These are phyloP conservation scores for Alternaria arborescens DNA, from an alignment of 2,329 filamentous ascomycete genomes.

Conservation along the genomic window DNA sequence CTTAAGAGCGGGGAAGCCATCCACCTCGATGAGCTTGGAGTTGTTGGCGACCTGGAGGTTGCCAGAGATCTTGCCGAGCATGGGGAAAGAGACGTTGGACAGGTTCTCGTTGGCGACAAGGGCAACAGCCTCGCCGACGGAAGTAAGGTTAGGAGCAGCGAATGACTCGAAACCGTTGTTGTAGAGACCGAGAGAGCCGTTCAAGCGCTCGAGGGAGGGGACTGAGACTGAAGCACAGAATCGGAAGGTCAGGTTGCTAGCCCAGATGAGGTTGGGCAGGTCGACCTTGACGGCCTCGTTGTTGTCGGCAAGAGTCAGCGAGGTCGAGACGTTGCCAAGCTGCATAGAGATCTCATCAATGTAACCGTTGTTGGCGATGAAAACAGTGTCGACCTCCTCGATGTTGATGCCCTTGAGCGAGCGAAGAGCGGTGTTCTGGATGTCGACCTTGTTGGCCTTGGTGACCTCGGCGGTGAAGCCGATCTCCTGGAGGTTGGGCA, in stretches of 20 bases:
- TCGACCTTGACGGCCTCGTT: constrained; percentile 73
- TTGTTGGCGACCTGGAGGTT: constrained; percentile 92
- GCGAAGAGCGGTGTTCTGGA: constrained; percentile 86
- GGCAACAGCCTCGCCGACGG: constrained; percentile 66
- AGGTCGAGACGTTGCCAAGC: constrained; percentile 76
- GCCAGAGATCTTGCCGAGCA: constrained; percentile 74
- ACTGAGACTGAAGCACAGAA: constrained; percentile 79
- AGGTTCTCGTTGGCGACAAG: constrained; percentile 66
- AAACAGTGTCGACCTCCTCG: constrained; percentile 72
- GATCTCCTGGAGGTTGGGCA: constrained; percentile 69
- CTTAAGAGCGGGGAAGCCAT: constrained; percentile 73
- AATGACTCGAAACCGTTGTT: constrained; percentile 74
- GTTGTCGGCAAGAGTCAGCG: constrained; percentile 82
- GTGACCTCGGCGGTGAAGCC: constrained; percentile 71
- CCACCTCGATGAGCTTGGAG: constrained; percentile 72
- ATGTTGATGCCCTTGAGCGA: constrained; percentile 84
- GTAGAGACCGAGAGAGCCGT: constrained; percentile 84
- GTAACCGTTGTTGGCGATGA: constrained; percentile 85
- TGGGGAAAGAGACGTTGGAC: constrained; percentile 78
- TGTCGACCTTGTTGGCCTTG: constrained; percentile 72
- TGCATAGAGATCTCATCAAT: constrained; percentile 79
- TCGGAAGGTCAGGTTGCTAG: constrained; percentile 81
- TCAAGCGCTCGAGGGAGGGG: constrained; percentile 76
- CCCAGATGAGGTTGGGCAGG: constrained; percentile 80
- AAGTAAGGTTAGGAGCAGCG: constrained; percentile 74